These are phyloP conservation scores for Diaporthe longicolla DNA, from an alignment of 2,329 filamentous ascomycete species.

Conservation along the genomic window DNA sequence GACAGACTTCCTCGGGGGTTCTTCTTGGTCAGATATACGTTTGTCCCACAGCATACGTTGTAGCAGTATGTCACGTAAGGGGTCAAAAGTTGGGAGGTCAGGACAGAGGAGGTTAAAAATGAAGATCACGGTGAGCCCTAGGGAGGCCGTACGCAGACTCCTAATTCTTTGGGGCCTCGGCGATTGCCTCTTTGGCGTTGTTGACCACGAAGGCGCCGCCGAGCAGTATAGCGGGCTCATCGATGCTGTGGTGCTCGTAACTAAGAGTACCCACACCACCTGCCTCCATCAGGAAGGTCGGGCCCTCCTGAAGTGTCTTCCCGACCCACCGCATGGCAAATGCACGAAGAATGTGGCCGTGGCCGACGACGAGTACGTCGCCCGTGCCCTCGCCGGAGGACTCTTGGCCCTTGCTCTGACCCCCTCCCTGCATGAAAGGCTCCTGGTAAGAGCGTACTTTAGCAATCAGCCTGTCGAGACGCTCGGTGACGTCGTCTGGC, in stretches of 20 bases:
- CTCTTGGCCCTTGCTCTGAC: constrained; percentile 50
- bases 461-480: constrained; percentile 81
- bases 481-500: constrained; percentile 79
- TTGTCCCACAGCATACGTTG: no score
- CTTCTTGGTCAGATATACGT: no score
- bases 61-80: no score
- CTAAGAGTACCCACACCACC: constrained; percentile 86
- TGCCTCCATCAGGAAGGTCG: constrained; percentile 86
- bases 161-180: constrained; percentile 45
- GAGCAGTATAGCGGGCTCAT: constrained; percentile 84
- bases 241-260: constrained; percentile 84
- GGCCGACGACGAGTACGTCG: constrained; percentile 87
- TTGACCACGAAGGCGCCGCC: constrained; percentile 78
- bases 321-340: constrained; percentile 90
- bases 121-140: neutral
- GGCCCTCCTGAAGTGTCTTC: constrained; percentile 80
- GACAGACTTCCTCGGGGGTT: neutral
- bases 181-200: constrained; percentile 46
- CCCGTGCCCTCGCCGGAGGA: constrained; percentile 53
- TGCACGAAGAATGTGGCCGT: constrained; percentile 89
- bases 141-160: neutral
- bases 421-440: constrained; percentile 67
- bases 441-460: constrained; percentile 79
- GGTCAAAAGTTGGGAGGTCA: no score
- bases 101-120: neutral